Evolutionary conservation across 2,329 filamentous ascomycete species (phyloP).

Genomic region (Cytospora piceicola): DNA sequence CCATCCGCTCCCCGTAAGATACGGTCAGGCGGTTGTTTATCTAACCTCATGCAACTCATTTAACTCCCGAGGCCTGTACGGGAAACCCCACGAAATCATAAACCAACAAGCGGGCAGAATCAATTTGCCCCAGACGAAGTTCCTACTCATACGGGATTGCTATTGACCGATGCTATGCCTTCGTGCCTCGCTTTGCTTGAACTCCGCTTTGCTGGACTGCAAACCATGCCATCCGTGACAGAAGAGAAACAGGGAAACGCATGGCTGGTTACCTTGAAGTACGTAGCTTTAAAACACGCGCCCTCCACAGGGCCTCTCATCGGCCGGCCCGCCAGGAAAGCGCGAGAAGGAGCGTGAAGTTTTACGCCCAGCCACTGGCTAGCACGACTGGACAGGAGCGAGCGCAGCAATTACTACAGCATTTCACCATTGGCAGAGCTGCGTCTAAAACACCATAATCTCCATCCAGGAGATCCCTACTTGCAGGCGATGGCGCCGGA

Average conservation of each 20-base stretch:
- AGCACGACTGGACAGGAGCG: conserved; percentile 17
- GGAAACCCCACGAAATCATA: conserved; percentile 10
- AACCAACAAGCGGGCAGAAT: not conserved
- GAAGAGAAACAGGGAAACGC: conserved; percentile 16
- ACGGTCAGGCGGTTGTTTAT: not conserved
- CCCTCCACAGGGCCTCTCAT: conserved; percentile 22
- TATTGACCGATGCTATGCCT: not conserved
- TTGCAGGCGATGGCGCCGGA: conserved; percentile 13
- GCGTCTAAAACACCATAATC: conserved; percentile 20
- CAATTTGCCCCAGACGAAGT: not conserved
- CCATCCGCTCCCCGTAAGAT: conserved; percentile 2
- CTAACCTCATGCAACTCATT: not conserved
- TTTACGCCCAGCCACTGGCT: conserved; percentile 16
- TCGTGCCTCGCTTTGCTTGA: conserved; percentile 1
- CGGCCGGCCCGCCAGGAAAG: conserved; percentile 22
- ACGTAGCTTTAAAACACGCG: conserved; percentile 23
- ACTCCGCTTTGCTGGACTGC: no score
- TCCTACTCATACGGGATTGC: not conserved
- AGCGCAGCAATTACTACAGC: not conserved
- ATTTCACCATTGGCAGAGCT: conserved; percentile 6
- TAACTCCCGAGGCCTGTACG: conserved; percentile 8
- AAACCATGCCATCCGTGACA: conserved; percentile 8
- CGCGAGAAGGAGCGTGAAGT: no score
- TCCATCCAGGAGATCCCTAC: conserved; percentile 17
- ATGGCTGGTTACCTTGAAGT: no score